These are phyloP conservation scores for Fermentozyma sake DNA, from an alignment of 1,139 yeast species.

Conservation along the genomic window DNA sequence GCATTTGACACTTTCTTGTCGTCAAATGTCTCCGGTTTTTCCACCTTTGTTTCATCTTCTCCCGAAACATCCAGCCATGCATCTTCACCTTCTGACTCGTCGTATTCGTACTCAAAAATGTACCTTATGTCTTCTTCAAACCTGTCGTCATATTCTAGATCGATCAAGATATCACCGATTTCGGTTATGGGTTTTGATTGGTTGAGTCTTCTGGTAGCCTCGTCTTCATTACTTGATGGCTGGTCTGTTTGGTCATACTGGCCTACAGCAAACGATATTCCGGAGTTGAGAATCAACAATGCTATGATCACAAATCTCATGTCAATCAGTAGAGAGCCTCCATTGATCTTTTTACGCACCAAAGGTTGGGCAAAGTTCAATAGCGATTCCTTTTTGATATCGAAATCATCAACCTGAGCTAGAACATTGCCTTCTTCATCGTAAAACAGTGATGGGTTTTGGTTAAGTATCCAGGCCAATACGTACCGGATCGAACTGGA, in stretches of 20 bases:
- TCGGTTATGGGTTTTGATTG: constrained; percentile 29
- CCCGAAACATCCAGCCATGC: constrained; percentile 19
- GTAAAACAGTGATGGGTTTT: constrained; percentile 27
- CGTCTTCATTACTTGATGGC: constrained; percentile 12
- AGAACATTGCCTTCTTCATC: constrained; percentile 18
- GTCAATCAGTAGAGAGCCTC: constrained; percentile 54
- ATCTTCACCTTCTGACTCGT: constrained; percentile 23
- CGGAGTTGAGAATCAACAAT: constrained; percentile 22
- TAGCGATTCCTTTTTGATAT: constrained; percentile 51
- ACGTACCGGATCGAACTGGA: constrained; percentile 59
- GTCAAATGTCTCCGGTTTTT: background rate
- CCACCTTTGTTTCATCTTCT: constrained; percentile 8
- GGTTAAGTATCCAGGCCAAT: constrained; percentile 56
- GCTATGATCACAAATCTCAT: constrained; percentile 37
- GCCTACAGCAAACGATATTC: constrained; percentile 18
- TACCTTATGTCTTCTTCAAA: constrained; percentile 72
- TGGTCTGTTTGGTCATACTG: constrained; percentile 5
- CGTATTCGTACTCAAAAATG: constrained; percentile 61
- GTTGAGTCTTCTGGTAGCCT: constrained; percentile 16
- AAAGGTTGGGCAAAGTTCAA: constrained; percentile 57
- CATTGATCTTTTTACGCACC: constrained; percentile 52
- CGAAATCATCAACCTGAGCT: constrained; percentile 37
- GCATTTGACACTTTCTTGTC: constrained; percentile 5
- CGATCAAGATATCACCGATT: constrained; percentile 50
- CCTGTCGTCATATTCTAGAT: constrained; percentile 59